Evolutionary conservation across 2,329 filamentous ascomycete genomes (phyloP).

Genomic region (Pseudogymnoascus sp.): DNA sequence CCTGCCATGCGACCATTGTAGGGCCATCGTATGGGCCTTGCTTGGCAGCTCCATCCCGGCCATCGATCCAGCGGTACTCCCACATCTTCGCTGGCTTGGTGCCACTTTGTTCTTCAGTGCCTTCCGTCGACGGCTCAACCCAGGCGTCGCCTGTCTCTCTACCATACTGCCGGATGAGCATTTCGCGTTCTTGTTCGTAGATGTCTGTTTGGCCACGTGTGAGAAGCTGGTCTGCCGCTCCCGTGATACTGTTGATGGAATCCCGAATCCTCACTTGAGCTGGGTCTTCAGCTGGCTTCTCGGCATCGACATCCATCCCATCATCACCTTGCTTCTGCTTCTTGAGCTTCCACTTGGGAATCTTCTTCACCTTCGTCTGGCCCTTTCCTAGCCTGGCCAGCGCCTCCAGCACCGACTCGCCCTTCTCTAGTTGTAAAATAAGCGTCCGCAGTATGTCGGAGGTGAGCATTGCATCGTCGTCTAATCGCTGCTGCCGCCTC

Average conservation of each 20-base stretch:
- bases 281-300: constrained; percentile 51
- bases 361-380: constrained; percentile 50
- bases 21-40: constrained; percentile 81
- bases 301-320: constrained; percentile 63
- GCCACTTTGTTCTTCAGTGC: constrained; percentile 26
- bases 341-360: constrained; percentile 63
- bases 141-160: constrained; percentile 84
- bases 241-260: constrained; percentile 75
- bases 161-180: constrained; percentile 72
- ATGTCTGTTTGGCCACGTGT: constrained; percentile 79
- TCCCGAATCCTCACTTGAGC: constrained; percentile 62
- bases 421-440: constrained; percentile 64
- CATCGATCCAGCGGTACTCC: constrained; percentile 92
- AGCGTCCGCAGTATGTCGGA: constrained; percentile 66
- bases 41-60: constrained; percentile 65
- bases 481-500: constrained; percentile 58
- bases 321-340: constrained; percentile 50
- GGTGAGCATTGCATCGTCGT: constrained; percentile 66
- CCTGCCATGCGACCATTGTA: constrained; percentile 86
- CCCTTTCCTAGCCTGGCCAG: constrained; percentile 69
- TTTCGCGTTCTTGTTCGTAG: constrained; percentile 81
- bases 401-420: constrained; percentile 83
- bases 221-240: constrained; percentile 79
- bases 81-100: constrained; percentile 46
- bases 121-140: constrained; percentile 44